Evolutionary conservation across 495 filamentous ascomycete genomes (phyloP), one percentile per base, ranked within the genome.

Genomic region (Jackrogersella minutella): DNA sequence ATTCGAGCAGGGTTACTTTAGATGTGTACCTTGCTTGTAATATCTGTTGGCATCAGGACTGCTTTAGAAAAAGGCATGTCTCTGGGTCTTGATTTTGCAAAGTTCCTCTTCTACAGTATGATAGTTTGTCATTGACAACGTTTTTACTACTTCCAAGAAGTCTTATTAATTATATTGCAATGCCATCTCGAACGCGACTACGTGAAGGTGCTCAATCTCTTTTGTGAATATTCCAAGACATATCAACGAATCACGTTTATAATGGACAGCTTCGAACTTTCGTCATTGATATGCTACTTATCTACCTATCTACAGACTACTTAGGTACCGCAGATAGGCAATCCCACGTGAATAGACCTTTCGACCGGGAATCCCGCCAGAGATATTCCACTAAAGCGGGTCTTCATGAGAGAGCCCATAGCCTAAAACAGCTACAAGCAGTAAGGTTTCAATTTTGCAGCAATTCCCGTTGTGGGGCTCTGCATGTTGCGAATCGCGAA

Each of bases 401-500:
- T 49, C 62, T 39, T 49, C 39, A 56, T 41, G 50, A 55, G 33
- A 58, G n/a, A 46, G n/a, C n/a, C n/a, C n/a, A n/a, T 24, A 22
- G 16, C 52, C 36, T 37, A 51, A 43, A 43, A 39, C 51, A 64
- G 34, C 44, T 33, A 21, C 24, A 51, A 52, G 7, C 16, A 40
- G 19, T 28, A n/a, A n/a, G n/a, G n/a, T 40, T 61, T 22, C 52
- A 61, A 7, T 34, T 22, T 52, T 43, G 55, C 31, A 58, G 50
- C 31, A 52, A 64, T 44, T 64, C 44, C 61, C 61, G 44, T 44
- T 58, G 61, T 64, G 61, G 61, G 46, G 61, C n/a, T 24, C 41
- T 33, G 33, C 56, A 11, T 26, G 28, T 43, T 28, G 39, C 59
- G 37, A 43, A 49, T 16, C 22, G 10, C 21, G 16, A 28, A 43